Percentiles rank a stretch among this genome's conserved stretches.
Evolutionary conservation across 2,329 filamentous ascomycete species (phyloP).

Genomic region (Fusarium beomiforme): DNA sequence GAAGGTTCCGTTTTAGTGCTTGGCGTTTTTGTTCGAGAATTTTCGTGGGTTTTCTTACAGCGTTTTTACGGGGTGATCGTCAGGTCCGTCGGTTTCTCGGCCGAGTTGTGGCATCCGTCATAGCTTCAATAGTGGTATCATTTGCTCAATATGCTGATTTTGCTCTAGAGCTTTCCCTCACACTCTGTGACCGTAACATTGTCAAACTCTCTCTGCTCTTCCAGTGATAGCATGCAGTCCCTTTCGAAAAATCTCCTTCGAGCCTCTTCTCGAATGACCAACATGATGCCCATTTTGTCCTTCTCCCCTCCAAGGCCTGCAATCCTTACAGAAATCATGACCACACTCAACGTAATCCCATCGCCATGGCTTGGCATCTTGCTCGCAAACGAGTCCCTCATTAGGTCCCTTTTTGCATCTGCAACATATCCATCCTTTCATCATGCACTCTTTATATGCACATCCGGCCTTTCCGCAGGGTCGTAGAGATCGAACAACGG

Average conservation of each 20-base stretch:
- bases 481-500: background rate
- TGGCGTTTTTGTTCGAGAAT: background rate
- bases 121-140: background rate
- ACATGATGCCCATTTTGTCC: background rate
- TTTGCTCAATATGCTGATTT: background rate
- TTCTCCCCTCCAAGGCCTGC: slow-evolving; percentile 15
- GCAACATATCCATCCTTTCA: slow-evolving; percentile 36
- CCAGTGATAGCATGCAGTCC: slow-evolving; percentile 8
- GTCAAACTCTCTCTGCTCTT: background rate
- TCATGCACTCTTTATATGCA: slow-evolving; percentile 23
- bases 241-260: slow-evolving; percentile 35
- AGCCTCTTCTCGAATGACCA: slow-evolving; percentile 29
- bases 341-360: slow-evolving; percentile 25
- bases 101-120: slow-evolving; percentile 20
- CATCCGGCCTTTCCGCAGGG: slow-evolving; percentile 21
- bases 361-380: slow-evolving; percentile 23
- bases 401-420: slow-evolving; percentile 34
- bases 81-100: slow-evolving; percentile 27
- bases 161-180: background rate
- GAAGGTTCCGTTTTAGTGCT: slow-evolving; percentile 6
- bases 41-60: background rate
- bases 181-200: background rate
- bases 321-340: slow-evolving; percentile 21
- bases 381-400: slow-evolving; percentile 15
- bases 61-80: slow-evolving; percentile 8